A percentile compares a stretch with the other conserved stretches of the same genome.
Conservation (phyloP, 495 filamentous ascomycete genomes). For the Melanomma pulvis-pyrius region DNA sequence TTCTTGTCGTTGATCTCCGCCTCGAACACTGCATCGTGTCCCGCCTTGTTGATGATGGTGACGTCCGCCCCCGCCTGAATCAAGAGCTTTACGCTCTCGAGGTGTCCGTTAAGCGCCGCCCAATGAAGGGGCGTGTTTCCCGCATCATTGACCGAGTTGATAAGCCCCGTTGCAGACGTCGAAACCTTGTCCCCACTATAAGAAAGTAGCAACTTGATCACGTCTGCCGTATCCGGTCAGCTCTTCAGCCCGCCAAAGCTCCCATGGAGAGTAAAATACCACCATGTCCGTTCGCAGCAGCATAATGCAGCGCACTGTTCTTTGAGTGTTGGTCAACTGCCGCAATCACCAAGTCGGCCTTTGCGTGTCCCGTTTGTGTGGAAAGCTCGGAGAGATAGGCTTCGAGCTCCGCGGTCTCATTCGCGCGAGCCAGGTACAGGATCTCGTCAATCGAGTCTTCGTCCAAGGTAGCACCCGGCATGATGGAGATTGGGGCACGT, state of each 20-base stretch:
- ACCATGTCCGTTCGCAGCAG: slow-evolving; percentile 81
- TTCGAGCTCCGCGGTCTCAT: slow-evolving; percentile 72
- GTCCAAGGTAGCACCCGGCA: slow-evolving; percentile 49
- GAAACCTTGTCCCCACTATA: slow-evolving; percentile 30
- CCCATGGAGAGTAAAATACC: slow-evolving; percentile 52
- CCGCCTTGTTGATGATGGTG: slow-evolving; percentile 73
- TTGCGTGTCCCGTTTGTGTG: slow-evolving; percentile 55
- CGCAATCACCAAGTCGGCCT: slow-evolving; percentile 61
- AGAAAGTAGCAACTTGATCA: slow-evolving; percentile 43
- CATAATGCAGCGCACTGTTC: slow-evolving; percentile 81
- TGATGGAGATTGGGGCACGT: slow-evolving; percentile 7
- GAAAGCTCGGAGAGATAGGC: slow-evolving; percentile 60
- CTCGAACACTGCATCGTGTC: slow-evolving; percentile 83
- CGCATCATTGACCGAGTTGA: slow-evolving; percentile 72
- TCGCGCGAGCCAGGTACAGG: slow-evolving; percentile 77
- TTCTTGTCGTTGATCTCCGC: slow-evolving; percentile 73
- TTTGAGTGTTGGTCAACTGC: slow-evolving; percentile 71
- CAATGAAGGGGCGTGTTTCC: slow-evolving; percentile 92
- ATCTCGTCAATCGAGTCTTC: slow-evolving; percentile 86
- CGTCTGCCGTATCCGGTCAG: slow-evolving; percentile 18
- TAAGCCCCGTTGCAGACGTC: slow-evolving; percentile 41
- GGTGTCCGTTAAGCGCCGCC: slow-evolving; percentile 85
- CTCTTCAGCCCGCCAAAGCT: slow-evolving; percentile 4
- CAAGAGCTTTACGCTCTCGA: slow-evolving; percentile 75
- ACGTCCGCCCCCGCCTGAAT: slow-evolving; percentile 73